Evolutionary conservation across 78 protist genomes (phyloP).

Genomic region (Dictyostelium brefeldianum): DNA sequence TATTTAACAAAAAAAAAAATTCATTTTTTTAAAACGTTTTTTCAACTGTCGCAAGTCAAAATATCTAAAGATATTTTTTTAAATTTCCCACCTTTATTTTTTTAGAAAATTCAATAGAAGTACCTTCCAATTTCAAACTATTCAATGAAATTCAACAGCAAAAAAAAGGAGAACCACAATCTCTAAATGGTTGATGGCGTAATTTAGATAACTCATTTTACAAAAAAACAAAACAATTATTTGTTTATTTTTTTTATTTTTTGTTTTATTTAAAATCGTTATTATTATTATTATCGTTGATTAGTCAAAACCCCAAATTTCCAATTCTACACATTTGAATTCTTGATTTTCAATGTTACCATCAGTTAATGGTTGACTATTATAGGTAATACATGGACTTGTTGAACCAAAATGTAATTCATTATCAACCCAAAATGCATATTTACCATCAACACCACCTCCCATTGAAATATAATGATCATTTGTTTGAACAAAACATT

Average conservation of each 20-base stretch:
- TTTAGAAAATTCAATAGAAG: no score
- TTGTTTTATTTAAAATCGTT: neutral
- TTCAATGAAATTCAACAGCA: no score
- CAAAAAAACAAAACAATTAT: neutral
- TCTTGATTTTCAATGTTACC: constrained; percentile 30
- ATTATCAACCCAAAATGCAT: constrained; percentile 64
- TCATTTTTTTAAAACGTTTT: no score
- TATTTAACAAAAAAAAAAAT: no score
- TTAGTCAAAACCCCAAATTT: constrained; percentile 63
- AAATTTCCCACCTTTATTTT: no score
- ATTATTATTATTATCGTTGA: neutral
- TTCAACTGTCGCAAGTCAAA: no score
- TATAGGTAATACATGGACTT: constrained; percentile 27
- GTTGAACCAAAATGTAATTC: constrained; percentile 62
- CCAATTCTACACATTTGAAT: constrained; percentile 23
- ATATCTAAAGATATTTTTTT: no score
- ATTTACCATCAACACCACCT: constrained; percentile 69
- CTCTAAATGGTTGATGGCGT: no score
- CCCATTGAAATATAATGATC: constrained; percentile 67
- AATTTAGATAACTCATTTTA: no score
- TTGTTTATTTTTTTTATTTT: neutral
- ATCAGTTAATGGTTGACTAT: constrained; percentile 31
- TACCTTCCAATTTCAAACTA: no score
- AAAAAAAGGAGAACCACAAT: no score
- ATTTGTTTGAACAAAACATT: constrained; percentile 48